Base-by-base conservation (phyloP, 2,329 filamentous ascomycete genomes). In the Fusarium liriodendri region DNA sequence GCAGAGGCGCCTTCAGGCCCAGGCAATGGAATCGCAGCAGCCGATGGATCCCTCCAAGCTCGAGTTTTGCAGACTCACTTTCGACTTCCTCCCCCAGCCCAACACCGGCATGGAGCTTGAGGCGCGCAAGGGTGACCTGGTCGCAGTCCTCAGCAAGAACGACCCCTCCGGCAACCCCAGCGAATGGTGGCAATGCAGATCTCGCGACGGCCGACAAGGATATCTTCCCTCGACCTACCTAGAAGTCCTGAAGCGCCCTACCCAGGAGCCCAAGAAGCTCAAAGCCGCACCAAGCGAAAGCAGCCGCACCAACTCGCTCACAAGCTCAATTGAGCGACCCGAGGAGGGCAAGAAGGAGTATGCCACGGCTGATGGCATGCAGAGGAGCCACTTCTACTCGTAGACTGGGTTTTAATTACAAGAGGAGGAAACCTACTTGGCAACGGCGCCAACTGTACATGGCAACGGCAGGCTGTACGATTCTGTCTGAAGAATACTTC, bases 111-210 rank as follows among this genome's bases (percentile, higher is more conserved):
- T 98, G 76, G 97, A 99, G 80, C 89, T 99, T 16, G 92, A 94
- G 38, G 96, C 97, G 27, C 95, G 94, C 85, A 98, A 98, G 86
- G 96, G 96, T 69, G 97, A 99, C 78, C 91, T 98, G 62, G 95
- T 99, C 18, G 97, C 97, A 29, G 95, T 99, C 1, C 88, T 99
- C 64, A 93, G 92, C 85, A 98, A 98, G 85, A 93, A 91, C 20
- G 97, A 99, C 79, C 97, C 97, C 1, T 90, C 96, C 79, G 97
- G 97, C 50, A 95, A 97, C 77, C 91, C 95, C 6, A 97, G 94
- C 62, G 96, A 99, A 80, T 99, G 97, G 97, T 99, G 97, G 97
- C 91, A 93, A 75, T 99, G 97, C 84, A 90, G 97, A 64, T 93
- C 96, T 16, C 89, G 97, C 70, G 95, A 98, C 80, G 95, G 95